Evolutionary conservation across 768 basidiomycete genomes (phyloP).

Genomic region (Sistotremastrum niveocremeum): DNA sequence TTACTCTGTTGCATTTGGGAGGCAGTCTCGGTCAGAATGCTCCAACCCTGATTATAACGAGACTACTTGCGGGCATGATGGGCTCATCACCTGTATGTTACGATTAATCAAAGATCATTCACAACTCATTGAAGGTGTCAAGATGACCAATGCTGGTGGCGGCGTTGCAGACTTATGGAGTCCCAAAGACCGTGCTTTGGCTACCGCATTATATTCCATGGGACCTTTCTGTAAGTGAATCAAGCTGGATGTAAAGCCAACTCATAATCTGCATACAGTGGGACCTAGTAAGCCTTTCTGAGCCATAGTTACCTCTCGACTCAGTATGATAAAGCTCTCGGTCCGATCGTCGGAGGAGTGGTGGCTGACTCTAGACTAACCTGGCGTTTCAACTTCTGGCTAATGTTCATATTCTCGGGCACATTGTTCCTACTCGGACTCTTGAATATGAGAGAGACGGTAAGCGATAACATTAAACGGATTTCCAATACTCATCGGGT

Average conservation of each 20-base stretch:
- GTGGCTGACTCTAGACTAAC: conserved; percentile 34
- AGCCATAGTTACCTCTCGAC: neutral
- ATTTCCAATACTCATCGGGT: neutral
- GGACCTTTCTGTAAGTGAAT: conserved; percentile 30
- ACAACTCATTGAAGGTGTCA: conserved; percentile 19
- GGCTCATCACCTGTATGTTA: conserved; percentile 35
- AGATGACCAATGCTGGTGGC: conserved; percentile 42
- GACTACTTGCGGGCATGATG: conserved; percentile 43
- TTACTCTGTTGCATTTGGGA: conserved; percentile 39
- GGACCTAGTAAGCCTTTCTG: conserved; percentile 30
- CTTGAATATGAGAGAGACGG: conserved; percentile 44
- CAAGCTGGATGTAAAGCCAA: conserved; percentile 1
- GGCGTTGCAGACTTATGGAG: conserved; percentile 47
- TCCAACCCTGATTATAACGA: conserved; percentile 34
- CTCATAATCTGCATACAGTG: conserved; percentile 10
- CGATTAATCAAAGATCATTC: conserved; percentile 2
- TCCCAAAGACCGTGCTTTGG: conserved; percentile 44
- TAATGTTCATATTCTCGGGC: conserved; percentile 42
- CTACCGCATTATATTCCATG: conserved; percentile 43
- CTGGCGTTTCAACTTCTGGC: conserved; percentile 56
- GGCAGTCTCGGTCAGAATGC: conserved; percentile 38
- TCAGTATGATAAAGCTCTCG: conserved; percentile 29
- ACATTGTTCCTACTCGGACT: conserved; percentile 32
- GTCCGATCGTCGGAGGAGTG: conserved; percentile 57
- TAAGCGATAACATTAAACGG: conserved; percentile 11